These are phyloP conservation scores for Calonectria pseudoturangicola DNA, from an alignment of 2,329 filamentous ascomycete species.

Conservation along the genomic window DNA sequence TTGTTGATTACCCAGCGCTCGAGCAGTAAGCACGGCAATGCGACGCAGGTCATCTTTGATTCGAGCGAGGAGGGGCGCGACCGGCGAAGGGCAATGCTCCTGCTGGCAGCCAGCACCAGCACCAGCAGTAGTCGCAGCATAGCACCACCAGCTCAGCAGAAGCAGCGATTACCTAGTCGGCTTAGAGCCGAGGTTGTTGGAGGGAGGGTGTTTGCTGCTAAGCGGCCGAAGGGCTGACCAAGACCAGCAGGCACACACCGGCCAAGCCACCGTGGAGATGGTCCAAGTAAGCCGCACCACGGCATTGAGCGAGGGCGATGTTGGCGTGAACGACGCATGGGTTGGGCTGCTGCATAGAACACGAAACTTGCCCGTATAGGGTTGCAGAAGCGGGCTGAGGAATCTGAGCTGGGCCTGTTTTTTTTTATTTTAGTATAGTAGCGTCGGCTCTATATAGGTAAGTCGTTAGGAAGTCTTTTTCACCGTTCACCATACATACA, in stretches of 20 bases:
- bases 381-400: constrained; percentile 22
- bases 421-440: constrained; percentile 4
- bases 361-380: constrained; percentile 21
- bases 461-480: not conserved
- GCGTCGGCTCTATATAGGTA: constrained; percentile 10
- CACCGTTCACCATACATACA: not conserved
- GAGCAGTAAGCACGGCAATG: constrained; percentile 18
- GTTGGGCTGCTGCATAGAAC: constrained; percentile 21
- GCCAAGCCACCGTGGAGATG: constrained; percentile 26
- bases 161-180: not conserved
- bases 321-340: constrained; percentile 17
- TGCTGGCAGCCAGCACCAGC: not conserved
- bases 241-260: not conserved
- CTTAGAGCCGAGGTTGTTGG: constrained; percentile 17
- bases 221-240: constrained; percentile 27
- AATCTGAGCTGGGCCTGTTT: not conserved
- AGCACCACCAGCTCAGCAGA: too few relatives aligned
- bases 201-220: not conserved
- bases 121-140: too few relatives aligned
- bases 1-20: constrained; percentile 15
- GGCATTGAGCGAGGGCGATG: constrained; percentile 12
- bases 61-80: not conserved
- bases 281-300: constrained; percentile 23
- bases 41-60: constrained; percentile 17
- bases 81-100: too few relatives aligned